Evolutionary conservation across 176 grass and related monocot species (phyloP), one percentile per base, ranked within the genome.

Genomic region (Aegilops bicornis): DNA sequence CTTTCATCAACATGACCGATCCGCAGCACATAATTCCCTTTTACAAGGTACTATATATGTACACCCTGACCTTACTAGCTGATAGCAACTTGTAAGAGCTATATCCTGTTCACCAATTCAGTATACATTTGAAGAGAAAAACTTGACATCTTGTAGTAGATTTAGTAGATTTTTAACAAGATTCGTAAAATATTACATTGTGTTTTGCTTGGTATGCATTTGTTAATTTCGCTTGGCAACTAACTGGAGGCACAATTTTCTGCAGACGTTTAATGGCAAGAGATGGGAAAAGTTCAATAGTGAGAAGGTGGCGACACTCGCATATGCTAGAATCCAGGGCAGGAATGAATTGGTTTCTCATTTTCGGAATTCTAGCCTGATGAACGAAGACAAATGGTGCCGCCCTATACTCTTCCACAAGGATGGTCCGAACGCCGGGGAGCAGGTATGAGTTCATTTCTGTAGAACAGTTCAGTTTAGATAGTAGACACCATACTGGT

Each of bases 201-300:
- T 13, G 62, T 52, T 79, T 40, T 22, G 15, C 48, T 31, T 8
- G 30, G 17, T 68, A 23, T 37, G 40, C 31, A 16, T 17, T 35
- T 42, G 65, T 48, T 40, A 62, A 7, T 54, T 19, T 54, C 5
- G 16, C 15, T 19, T 74, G 69, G 66, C 7, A 76, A 71, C 12
- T 90, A 80, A 83, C 22, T 29, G 11, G 23, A 62, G 5, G 35
- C 65, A 31, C 79, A 47, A 60, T 79, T 85, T 64, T 69, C 14
- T 94, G 83, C 83, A 98, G 97, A 92, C 92, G 37, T 94, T 98
- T 86, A 91, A 93, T 84, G 94, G 89, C n/a, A 98, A 96, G 80
- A 98, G 88, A 88, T 98, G 97, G 97, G 94, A 93, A 14, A 96
- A 92, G 74, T 98, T 98, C 75, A 98, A 93, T 42, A 98, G 97